Evolutionary conservation across 73 alveolate genomes (phyloP), one percentile per base, ranked within the genome.

Genomic region (Stentor roeselii): DNA sequence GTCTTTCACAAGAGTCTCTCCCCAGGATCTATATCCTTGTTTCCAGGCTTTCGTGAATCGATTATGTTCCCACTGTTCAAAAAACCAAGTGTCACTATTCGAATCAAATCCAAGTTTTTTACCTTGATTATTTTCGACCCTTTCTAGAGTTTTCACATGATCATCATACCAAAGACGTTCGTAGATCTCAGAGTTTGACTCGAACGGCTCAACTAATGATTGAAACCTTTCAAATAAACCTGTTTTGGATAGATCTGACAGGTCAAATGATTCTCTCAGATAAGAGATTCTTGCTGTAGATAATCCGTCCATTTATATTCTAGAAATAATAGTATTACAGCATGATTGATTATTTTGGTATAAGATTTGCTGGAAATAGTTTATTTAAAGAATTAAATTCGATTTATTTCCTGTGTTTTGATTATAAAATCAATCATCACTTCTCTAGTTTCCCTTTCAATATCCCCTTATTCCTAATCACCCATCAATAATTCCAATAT

Each of bases 251-350:
- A 67, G 41, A n/a, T 67, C 80, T 14, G 21, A 36, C 11, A 1
- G 37, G 80, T 27, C 14, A 67, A 21, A 67, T 1, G 21, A 36
- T 27, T 36, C 21, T 67, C 34, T 67, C 34, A 67, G 37, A 27
- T 67, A 40, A 11, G 14, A 30, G 14, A 67, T 36, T 30, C 80
- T 36, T 21, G 50, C 80, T 32, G 14, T n/a, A 21, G 80, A 67
- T n/a, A 21, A 21, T n/a, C 80, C 80, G 34, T 67, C 80, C 80
- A 67, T 67, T 21, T 67, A n/a, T n/a, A n/a, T n/a, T n/a, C n/a
- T n/a, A n/a, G n/a, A n/a, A n/a, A n/a, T n/a, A n/a, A n/a, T n/a
- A n/a, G n/a, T n/a, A n/a, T n/a, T n/a, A n/a, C n/a, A n/a, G n/a
- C n/a, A n/a, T n/a, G n/a, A n/a, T n/a, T n/a, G n/a, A n/a, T n/a